Evolutionary conservation across 148 eudicot genomes (phyloP).

Genomic region (Cornus florida): DNA sequence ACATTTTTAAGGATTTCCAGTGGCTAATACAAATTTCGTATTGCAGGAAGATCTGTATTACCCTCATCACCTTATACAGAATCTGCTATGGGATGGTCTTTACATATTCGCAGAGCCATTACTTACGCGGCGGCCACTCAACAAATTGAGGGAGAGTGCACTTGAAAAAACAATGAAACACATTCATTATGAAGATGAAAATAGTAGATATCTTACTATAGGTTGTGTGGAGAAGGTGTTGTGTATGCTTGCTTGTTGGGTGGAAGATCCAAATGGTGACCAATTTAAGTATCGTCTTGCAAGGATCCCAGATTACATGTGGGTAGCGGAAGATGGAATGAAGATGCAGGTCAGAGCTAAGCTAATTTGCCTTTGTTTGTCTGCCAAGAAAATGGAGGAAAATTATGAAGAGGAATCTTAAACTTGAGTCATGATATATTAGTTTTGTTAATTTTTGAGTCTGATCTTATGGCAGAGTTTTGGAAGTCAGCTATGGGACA

Average conservation of each 20-base stretch:
- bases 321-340: conserved; percentile 54
- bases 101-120: conserved; percentile 19
- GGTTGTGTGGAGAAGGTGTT: conserved; percentile 22
- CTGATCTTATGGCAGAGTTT: conserved; percentile 22
- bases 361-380: too few relatives aligned
- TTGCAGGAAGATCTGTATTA: conserved; percentile 17
- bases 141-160: conserved; percentile 22
- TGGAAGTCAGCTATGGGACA: conserved; percentile 39
- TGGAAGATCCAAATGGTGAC: conserved; percentile 37
- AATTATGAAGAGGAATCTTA: too few relatives aligned
- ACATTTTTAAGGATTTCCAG: too few relatives aligned
- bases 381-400: too few relatives aligned
- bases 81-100: conserved; percentile 19
- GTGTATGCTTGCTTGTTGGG: conserved; percentile 35
- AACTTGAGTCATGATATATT: too few relatives aligned
- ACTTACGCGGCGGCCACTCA: conserved; percentile 20
- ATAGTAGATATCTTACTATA: conserved; percentile 23
- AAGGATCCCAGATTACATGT: conserved; percentile 37
- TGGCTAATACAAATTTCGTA: background rate
- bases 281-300: conserved; percentile 44
- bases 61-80: conserved; percentile 16
- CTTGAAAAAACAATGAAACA: conserved; percentile 8
- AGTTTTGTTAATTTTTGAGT: background rate
- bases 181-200: conserved; percentile 24
- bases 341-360: conserved; percentile 36